These are phyloP conservation scores for Podospora pseudopauciseta DNA, from an alignment of 495 filamentous ascomycete species.

Conservation along the genomic window DNA sequence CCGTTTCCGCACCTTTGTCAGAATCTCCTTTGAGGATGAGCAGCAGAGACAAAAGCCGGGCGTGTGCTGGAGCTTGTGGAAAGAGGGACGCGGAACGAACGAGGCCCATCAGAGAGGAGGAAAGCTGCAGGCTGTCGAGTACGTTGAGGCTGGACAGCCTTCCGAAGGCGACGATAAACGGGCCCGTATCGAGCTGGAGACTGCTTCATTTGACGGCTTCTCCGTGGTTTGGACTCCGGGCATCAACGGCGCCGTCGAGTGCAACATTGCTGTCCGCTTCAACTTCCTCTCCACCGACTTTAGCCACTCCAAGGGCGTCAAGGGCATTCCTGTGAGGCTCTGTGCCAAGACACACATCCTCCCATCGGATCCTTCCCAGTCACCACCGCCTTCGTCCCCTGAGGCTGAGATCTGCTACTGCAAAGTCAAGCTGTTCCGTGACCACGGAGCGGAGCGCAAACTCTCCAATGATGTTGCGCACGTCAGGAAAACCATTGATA, in stretches of 20 bases:
- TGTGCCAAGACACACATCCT: slow-evolving; percentile 82
- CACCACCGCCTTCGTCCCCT: slow-evolving; percentile 36
- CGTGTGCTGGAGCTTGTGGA: slow-evolving; percentile 93
- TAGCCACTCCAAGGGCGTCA: slow-evolving; percentile 96
- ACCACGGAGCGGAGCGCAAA: slow-evolving; percentile 94
- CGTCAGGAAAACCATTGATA: slow-evolving; percentile 91
- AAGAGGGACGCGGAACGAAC: slow-evolving; percentile 82
- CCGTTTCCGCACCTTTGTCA: slow-evolving; percentile 79
- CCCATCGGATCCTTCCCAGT: slow-evolving; percentile 42
- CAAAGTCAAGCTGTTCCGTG: slow-evolving; percentile 94
- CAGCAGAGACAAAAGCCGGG: slow-evolving; percentile 78
- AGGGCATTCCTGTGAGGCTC: slow-evolving; percentile 87
- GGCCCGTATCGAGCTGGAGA: slow-evolving; percentile 74
- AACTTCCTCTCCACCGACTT: slow-evolving; percentile 98
- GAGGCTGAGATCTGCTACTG: slow-evolving; percentile 78
- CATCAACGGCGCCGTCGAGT: slow-evolving; percentile 59
- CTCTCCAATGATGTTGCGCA: slow-evolving; percentile 90
- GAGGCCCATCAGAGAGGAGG: slow-evolving; percentile 87
- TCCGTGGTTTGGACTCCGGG: slow-evolving; percentile 81
- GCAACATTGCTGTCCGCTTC: slow-evolving; percentile 83
- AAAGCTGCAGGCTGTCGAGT: slow-evolving; percentile 88
- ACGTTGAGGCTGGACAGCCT: slow-evolving; percentile 72
- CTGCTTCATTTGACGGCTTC: slow-evolving; percentile 86
- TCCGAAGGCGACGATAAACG: slow-evolving; percentile 65
- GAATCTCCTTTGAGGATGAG: slow-evolving; percentile 92